Evolutionary conservation across 257 asterid genomes (phyloP), one percentile per base, ranked within the genome.

Genomic region (Solanum chiquidenum): DNA sequence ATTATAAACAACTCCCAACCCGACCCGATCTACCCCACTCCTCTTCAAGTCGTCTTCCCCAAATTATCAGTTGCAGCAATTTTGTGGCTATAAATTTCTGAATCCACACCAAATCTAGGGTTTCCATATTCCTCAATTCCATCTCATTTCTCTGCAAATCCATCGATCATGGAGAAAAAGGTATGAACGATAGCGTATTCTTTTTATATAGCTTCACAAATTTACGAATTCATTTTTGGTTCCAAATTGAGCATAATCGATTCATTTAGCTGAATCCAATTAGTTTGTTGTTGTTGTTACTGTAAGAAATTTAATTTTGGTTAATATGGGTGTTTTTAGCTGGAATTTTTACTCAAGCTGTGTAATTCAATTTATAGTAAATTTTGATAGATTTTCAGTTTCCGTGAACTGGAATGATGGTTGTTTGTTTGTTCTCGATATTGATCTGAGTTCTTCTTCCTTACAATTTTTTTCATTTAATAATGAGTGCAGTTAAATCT

Each of bases 381-480:
- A 21, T 35, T 35, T 74, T 74, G 52, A 74, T 35, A 21, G 83
- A 74, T 37, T 74, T 74, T 35, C 31, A 35, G 83, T 74, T 34
- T 9, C 0, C 9, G 2, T 35, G 86, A 89, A 89, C 95, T 94
- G 95, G 93, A 91, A 93, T 92, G 90, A 88, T 69, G 91, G 91
- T 91, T 90, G 84, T 86, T 90, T 86, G 84, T 86, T 90, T 86
- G 88, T 91, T 93, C 93, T 93, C 92, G 94, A 93, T 93, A 93
- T 94, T 93, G 98, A 93, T 94, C 94, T 89, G 92, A 86, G 14
- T 46, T 88, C 14, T 72, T 69, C 21, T 69, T 72, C 25, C n/a
- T 23, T 33, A 33, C 25, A 1, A 14, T 18, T 72, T 69, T n/a
- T 13, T 69, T 69, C 12, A 31, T 29, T 69, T 31, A 29, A 14